A percentile compares a stretch with the other conserved stretches of the same genome.
Conservation (phyloP, 2,329 filamentous ascomycete genomes). For the Basipetospora sp. region DNA sequence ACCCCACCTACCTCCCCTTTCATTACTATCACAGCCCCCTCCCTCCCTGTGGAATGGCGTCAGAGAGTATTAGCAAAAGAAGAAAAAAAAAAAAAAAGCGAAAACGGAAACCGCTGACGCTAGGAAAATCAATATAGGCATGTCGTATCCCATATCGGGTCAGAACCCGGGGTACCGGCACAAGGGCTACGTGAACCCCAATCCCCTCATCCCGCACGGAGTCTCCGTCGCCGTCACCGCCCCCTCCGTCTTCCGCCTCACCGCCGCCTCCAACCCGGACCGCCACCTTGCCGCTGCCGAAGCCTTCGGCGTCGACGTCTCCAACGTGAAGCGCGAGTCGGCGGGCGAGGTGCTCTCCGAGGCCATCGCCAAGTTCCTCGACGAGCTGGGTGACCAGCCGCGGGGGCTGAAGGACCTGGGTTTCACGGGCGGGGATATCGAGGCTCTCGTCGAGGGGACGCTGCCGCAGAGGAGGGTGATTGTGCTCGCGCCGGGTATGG, state of each 20-base stretch:
- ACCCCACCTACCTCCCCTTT: neutral
- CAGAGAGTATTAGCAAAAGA: no score
- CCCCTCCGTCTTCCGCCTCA: slow-evolving; percentile 88
- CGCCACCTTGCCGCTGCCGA: slow-evolving; percentile 82
- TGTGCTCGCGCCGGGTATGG: slow-evolving; percentile 75
- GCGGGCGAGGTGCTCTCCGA: slow-evolving; percentile 81
- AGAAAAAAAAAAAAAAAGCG: no score
- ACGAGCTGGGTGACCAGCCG: slow-evolving; percentile 78
- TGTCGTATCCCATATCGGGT: slow-evolving; percentile 94
- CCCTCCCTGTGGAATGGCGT: no score
- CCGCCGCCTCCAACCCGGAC: slow-evolving; percentile 77
- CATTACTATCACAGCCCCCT: slow-evolving; percentile 1
- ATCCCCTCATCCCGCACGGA: slow-evolving; percentile 82
- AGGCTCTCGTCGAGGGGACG: slow-evolving; percentile 80
- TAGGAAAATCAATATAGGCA: no score
- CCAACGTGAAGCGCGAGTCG: slow-evolving; percentile 72
- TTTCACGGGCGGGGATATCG: slow-evolving; percentile 61
- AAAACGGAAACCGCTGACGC: no score
- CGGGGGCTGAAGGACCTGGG: slow-evolving; percentile 70
- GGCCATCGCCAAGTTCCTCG: slow-evolving; percentile 66
- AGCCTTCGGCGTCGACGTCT: slow-evolving; percentile 78
- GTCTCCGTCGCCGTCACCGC: slow-evolving; percentile 90
- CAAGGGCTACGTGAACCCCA: slow-evolving; percentile 62
- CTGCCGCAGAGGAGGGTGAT: slow-evolving; percentile 82
- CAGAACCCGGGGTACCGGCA: slow-evolving; percentile 86